Conservation (phyloP, 2,329 filamentous ascomycete genomes). For the Fusarium globosum region DNA sequence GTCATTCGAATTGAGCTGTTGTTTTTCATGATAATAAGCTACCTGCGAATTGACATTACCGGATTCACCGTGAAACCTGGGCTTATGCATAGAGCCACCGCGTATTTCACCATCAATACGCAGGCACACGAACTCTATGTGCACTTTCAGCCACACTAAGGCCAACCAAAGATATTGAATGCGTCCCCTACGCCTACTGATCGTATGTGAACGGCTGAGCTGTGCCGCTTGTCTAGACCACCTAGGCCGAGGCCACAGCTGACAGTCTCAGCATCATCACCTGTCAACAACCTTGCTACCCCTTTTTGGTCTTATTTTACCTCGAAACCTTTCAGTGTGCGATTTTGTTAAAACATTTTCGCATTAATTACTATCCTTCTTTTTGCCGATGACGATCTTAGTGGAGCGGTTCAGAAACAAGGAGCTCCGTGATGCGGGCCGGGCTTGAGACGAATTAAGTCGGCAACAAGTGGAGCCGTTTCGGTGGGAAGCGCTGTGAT, state of each 20-base stretch:
- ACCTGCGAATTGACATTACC: not conserved
- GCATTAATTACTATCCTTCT: slow-evolving; percentile 4
- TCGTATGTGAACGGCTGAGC: slow-evolving; percentile 16
- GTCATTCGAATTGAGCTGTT: not conserved
- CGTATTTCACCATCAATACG: slow-evolving; percentile 13
- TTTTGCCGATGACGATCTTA: slow-evolving; percentile 7
- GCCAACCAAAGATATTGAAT: slow-evolving; percentile 13
- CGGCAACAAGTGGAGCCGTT: slow-evolving; percentile 35
- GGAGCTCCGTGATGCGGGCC: slow-evolving; percentile 15
- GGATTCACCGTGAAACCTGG: slow-evolving; percentile 7
- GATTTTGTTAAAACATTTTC: not conserved
- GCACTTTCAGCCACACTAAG: slow-evolving; percentile 27
- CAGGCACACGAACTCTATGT: slow-evolving; percentile 2
- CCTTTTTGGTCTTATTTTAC: not conserved
- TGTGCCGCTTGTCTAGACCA: slow-evolving; percentile 31
- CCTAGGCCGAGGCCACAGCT: slow-evolving; percentile 19
- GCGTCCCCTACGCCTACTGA: not conserved
- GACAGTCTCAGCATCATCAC: slow-evolving; percentile 10
- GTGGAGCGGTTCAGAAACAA: slow-evolving; percentile 26
- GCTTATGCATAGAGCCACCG: not conserved
- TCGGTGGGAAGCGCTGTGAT: slow-evolving; percentile 23
- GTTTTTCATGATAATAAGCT: not conserved
- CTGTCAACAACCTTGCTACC: slow-evolving; percentile 5
- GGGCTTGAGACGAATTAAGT: slow-evolving; percentile 37
- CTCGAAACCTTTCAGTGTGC: not conserved